These are phyloP conservation scores for Malania oleifera DNA, from an alignment of 164 flowering plant species.

Conservation along the genomic window DNA sequence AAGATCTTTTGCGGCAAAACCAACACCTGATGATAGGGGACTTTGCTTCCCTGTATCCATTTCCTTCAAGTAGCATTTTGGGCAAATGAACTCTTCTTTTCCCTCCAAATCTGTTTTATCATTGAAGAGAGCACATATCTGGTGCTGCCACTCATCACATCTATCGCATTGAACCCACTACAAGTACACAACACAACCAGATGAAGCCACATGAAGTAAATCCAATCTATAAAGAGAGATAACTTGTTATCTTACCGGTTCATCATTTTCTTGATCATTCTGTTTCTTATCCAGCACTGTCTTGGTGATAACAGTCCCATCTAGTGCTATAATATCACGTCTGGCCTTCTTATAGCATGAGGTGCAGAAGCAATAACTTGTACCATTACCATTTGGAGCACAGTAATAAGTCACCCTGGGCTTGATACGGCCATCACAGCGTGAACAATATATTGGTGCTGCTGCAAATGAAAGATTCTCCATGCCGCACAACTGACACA, in stretches of 20 bases:
- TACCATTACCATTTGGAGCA: conserved; percentile 12
- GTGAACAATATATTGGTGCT: conserved; percentile 36
- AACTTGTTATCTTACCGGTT: no score
- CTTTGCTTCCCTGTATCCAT: conserved; percentile 21
- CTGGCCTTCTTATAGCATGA: conserved; percentile 23
- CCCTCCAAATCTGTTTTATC: conserved; percentile 28
- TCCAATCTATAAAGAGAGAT: no score
- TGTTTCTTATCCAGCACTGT: conserved; percentile 23
- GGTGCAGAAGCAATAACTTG: conserved; percentile 27
- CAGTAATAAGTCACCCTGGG: conserved; percentile 21
- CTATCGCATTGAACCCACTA: conserved; percentile 66
- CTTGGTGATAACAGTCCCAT: conserved; percentile 27
- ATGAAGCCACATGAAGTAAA: not conserved
- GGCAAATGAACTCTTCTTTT: conserved; percentile 44
- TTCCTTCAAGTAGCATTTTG: conserved; percentile 40
- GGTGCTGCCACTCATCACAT: conserved; percentile 60
- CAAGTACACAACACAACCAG: conserved; percentile 13
- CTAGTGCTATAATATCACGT: conserved; percentile 17
- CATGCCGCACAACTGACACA: conserved; percentile 38
- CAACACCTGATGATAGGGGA: conserved; percentile 15
- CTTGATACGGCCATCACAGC: conserved; percentile 34
- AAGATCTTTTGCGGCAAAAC: conserved; percentile 46
- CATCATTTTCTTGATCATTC: conserved; percentile 29
- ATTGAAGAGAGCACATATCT: conserved; percentile 57
- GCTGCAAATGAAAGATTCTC: conserved; percentile 30